Percentiles rank a stretch among this genome's conserved stretches.
These are phyloP conservation scores for Aechmea fasciata DNA, from an alignment of 176 grass and related monocot species.

Conservation along the genomic window DNA sequence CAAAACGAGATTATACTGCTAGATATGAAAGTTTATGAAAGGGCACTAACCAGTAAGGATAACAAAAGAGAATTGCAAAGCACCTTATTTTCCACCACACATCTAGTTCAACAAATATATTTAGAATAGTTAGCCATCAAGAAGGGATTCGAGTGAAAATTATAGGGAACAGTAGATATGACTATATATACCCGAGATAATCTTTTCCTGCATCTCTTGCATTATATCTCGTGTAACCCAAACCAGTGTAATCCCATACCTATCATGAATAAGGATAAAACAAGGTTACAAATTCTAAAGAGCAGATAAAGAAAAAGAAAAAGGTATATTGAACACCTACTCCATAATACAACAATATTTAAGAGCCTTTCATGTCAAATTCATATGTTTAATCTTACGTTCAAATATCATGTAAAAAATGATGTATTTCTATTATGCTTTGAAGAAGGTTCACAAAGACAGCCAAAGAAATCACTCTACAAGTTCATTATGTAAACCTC, in stretches of 20 bases:
- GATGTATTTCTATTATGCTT: too few species aligned
- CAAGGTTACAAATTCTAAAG: background rate
- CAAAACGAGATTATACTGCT: background rate
- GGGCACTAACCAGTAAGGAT: conserved; percentile 43
- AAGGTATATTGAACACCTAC: too few species aligned
- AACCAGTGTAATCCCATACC: conserved; percentile 98
- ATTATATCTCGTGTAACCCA: conserved; percentile 83
- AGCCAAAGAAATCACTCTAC: too few species aligned
- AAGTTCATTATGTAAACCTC: too few species aligned
- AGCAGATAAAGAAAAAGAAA: background rate
- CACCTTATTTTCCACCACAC: conserved; percentile 97
- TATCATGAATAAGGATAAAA: conserved; percentile 15
- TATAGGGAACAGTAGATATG: background rate
- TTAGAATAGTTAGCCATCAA: background rate
- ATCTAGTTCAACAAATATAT: conserved; percentile 41
- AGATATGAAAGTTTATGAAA: background rate
- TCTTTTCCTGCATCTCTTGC: conserved; percentile 86
- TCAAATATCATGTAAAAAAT: too few species aligned
- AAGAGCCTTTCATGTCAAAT: too few species aligned
- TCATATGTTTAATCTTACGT: too few species aligned
- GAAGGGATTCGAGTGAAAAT: background rate
- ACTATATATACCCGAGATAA: conserved; percentile 75
- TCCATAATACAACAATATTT: too few species aligned
- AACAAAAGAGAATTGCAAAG: conserved; percentile 85
- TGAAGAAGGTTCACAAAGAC: too few species aligned